These are phyloP conservation scores for Candida xyloterini DNA, from an alignment of 805 yeast species.

Conservation along the genomic window DNA sequence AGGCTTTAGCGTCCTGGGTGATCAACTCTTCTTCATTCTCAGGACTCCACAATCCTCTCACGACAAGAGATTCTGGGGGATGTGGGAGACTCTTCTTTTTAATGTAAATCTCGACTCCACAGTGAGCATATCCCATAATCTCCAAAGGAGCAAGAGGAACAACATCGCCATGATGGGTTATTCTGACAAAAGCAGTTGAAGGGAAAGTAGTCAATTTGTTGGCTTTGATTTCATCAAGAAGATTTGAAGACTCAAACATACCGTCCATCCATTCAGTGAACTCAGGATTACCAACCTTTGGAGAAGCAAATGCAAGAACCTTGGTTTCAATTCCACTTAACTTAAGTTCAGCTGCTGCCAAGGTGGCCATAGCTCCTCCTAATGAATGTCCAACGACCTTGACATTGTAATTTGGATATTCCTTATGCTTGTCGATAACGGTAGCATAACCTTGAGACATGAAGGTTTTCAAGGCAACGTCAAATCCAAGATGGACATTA, in stretches of 20 bases:
- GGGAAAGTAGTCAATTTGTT: slow-evolving; percentile 2
- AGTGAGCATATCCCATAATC: slow-evolving; percentile 36
- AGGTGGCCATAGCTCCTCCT: slow-evolving; percentile 59
- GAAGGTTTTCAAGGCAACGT: slow-evolving; percentile 42
- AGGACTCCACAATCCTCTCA: slow-evolving; percentile 19
- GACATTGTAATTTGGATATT: slow-evolving; percentile 47
- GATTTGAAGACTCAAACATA: slow-evolving; percentile 39
- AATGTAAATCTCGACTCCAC: slow-evolving; percentile 52
- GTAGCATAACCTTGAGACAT: slow-evolving; percentile 36
- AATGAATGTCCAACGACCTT: slow-evolving; percentile 71
- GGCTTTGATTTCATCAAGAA: not conserved
- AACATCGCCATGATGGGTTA: slow-evolving; percentile 54
- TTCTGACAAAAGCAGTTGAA: slow-evolving; percentile 46
- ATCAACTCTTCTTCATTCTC: slow-evolving; percentile 4
- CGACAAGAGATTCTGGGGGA: slow-evolving; percentile 9
- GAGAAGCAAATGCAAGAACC: slow-evolving; percentile 60
- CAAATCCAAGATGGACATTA: slow-evolving; percentile 64
- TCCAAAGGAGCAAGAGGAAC: slow-evolving; percentile 62
- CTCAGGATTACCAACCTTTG: slow-evolving; percentile 56
- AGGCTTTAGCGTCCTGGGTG: not conserved
- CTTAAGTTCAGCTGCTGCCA: slow-evolving; percentile 61
- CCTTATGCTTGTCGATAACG: slow-evolving; percentile 33
- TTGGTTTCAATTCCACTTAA: slow-evolving; percentile 51
- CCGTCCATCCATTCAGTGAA: slow-evolving; percentile 52
- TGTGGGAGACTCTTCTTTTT: slow-evolving; percentile 39